Base-by-base conservation (phyloP, 805 yeast genomes). In the Ogataea allantospora region DNA sequence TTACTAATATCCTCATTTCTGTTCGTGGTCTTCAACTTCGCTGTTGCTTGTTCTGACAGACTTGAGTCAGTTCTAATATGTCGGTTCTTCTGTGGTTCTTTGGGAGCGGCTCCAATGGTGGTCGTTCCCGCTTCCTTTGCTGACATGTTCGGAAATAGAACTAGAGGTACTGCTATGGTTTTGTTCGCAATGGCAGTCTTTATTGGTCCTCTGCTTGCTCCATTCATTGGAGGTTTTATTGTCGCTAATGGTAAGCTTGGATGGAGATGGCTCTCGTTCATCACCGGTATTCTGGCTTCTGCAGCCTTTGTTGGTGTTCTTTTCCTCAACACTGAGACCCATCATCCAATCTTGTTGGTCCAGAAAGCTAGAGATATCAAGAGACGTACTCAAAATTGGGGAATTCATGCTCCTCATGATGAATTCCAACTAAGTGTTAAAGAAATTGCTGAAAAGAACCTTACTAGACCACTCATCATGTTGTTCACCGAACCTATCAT, bases 61-160 rank as follows among this genome's bases (percentile, higher is more conserved):
- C 48, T 85, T 35, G 95, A 87, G 63, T 79, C 95, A 0, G 67
- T 88, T 41, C 57, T 88, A 67, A 69, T 88, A 28, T 77, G 86
- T 61, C 73, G 96, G 47, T 87, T 85, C 55, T 80, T 88, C 57
- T 80, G 82, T 17, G 95, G 95, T 38, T 73, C 80, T 53, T 62
- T 82, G 40, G 96, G 95, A 47, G 87, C 95, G 14, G 88, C 93
- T 27, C 88, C 95, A 1, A 61, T 88, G 53, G 91, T 85, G 18
- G 87, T 86, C 27, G 88, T 80, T 7, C 95, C 95, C 18, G 96
- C 95, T 33, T 74, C 83, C 0, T 81, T 87, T 67, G 84, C 95
- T 6, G 96, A 88, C 60, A 71, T 87, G 71, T 87, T 78, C 56
- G 75, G 74, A 47, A 77, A 78, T 41, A 58, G 58, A 24, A 56